These are phyloP conservation scores for Clavispora asparagi DNA, from an alignment of 805 yeast species.

Conservation along the genomic window DNA sequence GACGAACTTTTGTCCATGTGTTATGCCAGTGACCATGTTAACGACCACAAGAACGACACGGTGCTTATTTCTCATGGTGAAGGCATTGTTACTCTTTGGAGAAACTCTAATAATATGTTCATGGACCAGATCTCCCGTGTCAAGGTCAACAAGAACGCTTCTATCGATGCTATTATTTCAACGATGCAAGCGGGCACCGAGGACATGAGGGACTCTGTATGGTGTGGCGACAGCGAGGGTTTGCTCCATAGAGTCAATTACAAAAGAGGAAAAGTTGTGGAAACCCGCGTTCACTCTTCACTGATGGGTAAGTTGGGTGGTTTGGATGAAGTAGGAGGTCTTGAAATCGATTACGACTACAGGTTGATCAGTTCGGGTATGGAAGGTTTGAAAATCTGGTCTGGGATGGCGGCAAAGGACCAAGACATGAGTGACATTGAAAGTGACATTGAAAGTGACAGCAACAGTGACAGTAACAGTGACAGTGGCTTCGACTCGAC, in stretches of 20 bases:
- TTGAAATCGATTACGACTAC: constrained; percentile 80
- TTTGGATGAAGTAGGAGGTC: constrained; percentile 65
- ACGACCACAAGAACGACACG: constrained; percentile 49
- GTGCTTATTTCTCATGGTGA: constrained; percentile 85
- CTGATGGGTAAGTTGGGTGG: constrained; percentile 30
- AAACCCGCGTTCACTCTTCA: constrained; percentile 59
- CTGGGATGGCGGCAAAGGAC: constrained; percentile 19
- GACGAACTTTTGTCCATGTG: constrained; percentile 83
- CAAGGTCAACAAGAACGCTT: constrained; percentile 60
- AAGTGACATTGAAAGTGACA: constrained; percentile 1
- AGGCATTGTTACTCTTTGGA: constrained; percentile 87
- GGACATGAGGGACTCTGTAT: constrained; percentile 44
- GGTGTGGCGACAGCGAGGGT: constrained; percentile 83
- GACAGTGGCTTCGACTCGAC: not conserved
- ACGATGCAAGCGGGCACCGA: constrained; percentile 50
- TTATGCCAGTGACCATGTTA: constrained; percentile 49
- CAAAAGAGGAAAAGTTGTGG: constrained; percentile 57
- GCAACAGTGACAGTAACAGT: constrained; percentile 1
- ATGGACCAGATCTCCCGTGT: constrained; percentile 78
- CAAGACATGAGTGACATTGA: constrained; percentile 8
- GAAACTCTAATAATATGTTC: constrained; percentile 58
- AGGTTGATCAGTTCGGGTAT: constrained; percentile 78
- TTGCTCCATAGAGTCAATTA: constrained; percentile 61
- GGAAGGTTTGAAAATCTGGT: constrained; percentile 80
- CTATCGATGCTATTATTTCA: constrained; percentile 66